phyloP scores from a whole-genome alignment of 2,329 filamentous ascomycete species.

The Alternaria atra region DNA sequence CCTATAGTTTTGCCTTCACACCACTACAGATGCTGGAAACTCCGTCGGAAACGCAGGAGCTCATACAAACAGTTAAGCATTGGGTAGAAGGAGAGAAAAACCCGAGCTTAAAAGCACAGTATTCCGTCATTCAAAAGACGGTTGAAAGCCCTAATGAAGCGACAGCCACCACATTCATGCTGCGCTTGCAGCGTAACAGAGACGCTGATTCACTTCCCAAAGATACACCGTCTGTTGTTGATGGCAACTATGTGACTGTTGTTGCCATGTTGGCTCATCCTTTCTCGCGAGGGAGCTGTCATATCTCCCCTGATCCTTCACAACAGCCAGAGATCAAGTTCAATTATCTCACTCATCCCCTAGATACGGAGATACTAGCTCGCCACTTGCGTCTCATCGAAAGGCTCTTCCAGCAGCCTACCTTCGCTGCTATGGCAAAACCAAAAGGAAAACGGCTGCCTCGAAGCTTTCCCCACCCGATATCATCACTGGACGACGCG shows the following conservation, averaged over 20 bases:
- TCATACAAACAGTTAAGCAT: constrained; percentile 12
- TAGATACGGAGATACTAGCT: constrained; percentile 54
- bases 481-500: constrained; percentile 24
- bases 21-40: constrained; percentile 30
- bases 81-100: constrained; percentile 10
- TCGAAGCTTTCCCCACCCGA: constrained; percentile 23
- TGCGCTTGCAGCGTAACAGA: constrained; percentile 23
- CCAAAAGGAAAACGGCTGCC: constrained; percentile 21
- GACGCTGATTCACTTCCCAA: constrained; percentile 19
- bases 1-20: constrained; percentile 32
- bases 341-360: constrained; percentile 55
- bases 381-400: constrained; percentile 51
- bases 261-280: constrained; percentile 42
- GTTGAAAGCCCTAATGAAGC: constrained; percentile 27
- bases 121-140: constrained; percentile 21
- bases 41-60: constrained; percentile 19
- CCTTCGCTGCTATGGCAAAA: constrained; percentile 19
- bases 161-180: constrained; percentile 28
- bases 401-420: constrained; percentile 23
- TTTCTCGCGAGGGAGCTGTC: constrained; percentile 54
- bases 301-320: constrained; percentile 48
- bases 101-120: constrained; percentile 18
- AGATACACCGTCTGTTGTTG: constrained; percentile 17
- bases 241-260: constrained; percentile 29
- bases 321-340: constrained; percentile 52